A percentile compares a stretch with the other conserved stretches of the same genome.
Evolutionary conservation across 225 moss, liverwort and hornwort genomes (phyloP).

Genomic region (Asterella californica): DNA sequence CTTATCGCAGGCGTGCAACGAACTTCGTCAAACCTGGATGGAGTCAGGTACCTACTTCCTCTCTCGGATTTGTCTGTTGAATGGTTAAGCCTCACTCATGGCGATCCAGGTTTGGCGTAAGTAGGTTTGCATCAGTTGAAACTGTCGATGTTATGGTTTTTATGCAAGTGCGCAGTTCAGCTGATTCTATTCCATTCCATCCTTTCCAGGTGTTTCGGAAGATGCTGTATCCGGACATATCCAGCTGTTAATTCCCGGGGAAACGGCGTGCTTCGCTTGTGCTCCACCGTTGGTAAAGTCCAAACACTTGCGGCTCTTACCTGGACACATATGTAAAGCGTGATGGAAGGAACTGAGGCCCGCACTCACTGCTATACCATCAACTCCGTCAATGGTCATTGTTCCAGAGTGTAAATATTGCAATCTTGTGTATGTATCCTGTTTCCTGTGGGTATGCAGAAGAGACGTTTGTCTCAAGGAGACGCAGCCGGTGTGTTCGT

Average conservation of each 20-base stretch:
- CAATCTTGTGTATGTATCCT: not conserved
- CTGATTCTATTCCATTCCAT: not conserved
- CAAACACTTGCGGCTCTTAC: slow-evolving; percentile 63
- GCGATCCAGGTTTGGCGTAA: not conserved
- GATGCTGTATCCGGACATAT: slow-evolving; percentile 99
- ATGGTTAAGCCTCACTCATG: not conserved
- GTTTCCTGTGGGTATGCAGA: not conserved
- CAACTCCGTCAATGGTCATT: not conserved
- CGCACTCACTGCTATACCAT: not conserved
- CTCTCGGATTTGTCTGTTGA: not conserved
- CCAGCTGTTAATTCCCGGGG: slow-evolving; percentile 90
- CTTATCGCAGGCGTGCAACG: slow-evolving; percentile 80
- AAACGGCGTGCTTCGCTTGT: slow-evolving; percentile 99
- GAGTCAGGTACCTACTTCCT: slow-evolving; percentile 68
- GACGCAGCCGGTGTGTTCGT: not conserved
- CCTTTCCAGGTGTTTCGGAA: slow-evolving; percentile 81
- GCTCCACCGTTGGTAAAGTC: slow-evolving; percentile 85
- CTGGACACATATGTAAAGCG: not conserved
- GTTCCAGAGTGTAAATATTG: not conserved
- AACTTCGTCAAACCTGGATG: slow-evolving; percentile 97
- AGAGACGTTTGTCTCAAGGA: too few species aligned
- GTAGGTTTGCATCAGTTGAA: not conserved
- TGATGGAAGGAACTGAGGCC: not conserved
- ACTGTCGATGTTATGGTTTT: not conserved
- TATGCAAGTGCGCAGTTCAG: not conserved